A percentile compares a stretch with the other conserved stretches of the same genome.
Evolutionary conservation across 257 asterid species (phyloP).

Genomic region (Anisodus tanguticus): DNA sequence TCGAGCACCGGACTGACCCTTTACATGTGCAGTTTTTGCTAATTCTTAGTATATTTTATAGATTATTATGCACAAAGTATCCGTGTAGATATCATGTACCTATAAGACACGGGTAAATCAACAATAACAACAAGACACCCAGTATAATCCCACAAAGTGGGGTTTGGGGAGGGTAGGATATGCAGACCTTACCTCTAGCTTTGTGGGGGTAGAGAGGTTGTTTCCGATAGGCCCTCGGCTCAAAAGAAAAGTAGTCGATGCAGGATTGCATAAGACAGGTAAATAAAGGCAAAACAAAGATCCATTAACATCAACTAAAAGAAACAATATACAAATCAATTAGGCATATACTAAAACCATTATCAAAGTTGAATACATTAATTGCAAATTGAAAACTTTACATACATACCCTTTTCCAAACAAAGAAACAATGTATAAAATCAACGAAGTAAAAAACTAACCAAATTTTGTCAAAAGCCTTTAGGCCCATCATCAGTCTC

Average conservation of each 20-base stretch:
- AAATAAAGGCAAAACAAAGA: too few relatives aligned
- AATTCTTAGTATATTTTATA: background rate
- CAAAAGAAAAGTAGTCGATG: too few relatives aligned
- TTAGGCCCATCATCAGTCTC: constrained; percentile 53
- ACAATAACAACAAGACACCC: too few relatives aligned
- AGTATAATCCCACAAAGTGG: too few relatives aligned
- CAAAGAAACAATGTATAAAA: background rate
- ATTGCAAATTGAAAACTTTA: background rate
- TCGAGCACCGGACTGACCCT: background rate
- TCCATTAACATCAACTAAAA: background rate
- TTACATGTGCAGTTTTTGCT: background rate
- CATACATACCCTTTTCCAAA: background rate
- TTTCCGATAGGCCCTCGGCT: too few relatives aligned
- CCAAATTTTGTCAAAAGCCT: constrained; percentile 55
- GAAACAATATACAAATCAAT: constrained; percentile 2
- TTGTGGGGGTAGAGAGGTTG: too few relatives aligned
- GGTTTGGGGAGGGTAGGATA: too few relatives aligned
- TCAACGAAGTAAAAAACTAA: background rate
- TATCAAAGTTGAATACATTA: background rate
- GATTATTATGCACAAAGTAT: background rate
- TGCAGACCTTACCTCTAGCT: too few relatives aligned
- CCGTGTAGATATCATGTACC: background rate
- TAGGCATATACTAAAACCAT: background rate
- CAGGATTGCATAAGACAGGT: too few relatives aligned
- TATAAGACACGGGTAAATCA: background rate